phyloP scores from a whole-genome alignment of 306 rosid genomes.

The Echinosophora koreensis region DNA sequence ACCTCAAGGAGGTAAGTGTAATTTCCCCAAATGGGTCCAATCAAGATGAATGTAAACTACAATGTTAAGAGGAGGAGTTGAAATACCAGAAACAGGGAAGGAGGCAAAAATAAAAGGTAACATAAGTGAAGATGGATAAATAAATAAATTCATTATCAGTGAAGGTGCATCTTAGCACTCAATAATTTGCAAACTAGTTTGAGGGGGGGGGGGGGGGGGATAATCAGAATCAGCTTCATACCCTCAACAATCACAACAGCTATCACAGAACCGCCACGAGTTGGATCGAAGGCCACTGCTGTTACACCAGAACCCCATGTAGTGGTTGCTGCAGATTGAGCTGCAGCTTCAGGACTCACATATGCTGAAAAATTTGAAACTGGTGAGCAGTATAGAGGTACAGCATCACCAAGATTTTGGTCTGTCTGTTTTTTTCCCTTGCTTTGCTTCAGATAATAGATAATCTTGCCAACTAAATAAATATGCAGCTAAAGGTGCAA shows the following conservation, averaged over 20 bases:
- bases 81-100: conserved; percentile 29
- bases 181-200: conserved; percentile 32
- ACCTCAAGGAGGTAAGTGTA: too few relatives aligned
- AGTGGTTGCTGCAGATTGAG: conserved; percentile 97
- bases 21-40: not conserved
- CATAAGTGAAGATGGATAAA: conserved; percentile 4
- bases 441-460: conserved; percentile 78
- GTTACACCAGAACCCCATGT: conserved; percentile 99
- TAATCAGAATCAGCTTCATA: conserved; percentile 48
- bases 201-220: not conserved
- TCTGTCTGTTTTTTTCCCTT: conserved; percentile 81
- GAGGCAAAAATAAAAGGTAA: not conserved
- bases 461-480: conserved; percentile 96
- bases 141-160: conserved; percentile 8
- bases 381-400: conserved; percentile 92
- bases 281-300: conserved; percentile 97
- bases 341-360: conserved; percentile 96
- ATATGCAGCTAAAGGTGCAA: conserved; percentile 92
- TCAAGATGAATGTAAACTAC: not conserved
- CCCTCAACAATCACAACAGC: conserved; percentile 98
- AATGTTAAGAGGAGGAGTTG: not conserved
- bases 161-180: conserved; percentile 19
- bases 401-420: conserved; percentile 66
- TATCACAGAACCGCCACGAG: conserved; percentile 95
- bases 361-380: conserved; percentile 98